Evolutionary conservation across 352 stramenopile genomes (phyloP).

Genomic region (Peronospora belbahrii): DNA sequence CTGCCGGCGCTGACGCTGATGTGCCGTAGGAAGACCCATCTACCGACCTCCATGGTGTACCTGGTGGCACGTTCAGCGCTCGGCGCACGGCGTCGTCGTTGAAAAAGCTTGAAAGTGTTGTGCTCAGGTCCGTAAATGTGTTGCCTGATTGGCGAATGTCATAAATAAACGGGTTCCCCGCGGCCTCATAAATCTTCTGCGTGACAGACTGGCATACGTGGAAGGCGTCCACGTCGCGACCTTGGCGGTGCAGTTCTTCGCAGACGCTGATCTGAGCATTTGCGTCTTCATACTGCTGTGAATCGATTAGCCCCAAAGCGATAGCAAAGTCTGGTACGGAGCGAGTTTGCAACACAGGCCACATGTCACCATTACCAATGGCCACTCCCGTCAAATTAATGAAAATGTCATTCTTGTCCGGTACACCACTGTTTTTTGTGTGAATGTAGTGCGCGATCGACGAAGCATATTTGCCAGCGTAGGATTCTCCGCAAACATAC

Average conservation of each 20-base stretch:
- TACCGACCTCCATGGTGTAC: conserved; percentile 58
- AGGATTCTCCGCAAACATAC: conserved; percentile 87
- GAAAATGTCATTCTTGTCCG: conserved; percentile 23
- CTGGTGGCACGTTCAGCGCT: conserved; percentile 76
- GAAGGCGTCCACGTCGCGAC: conserved; percentile 67
- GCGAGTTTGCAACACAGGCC: conserved; percentile 72
- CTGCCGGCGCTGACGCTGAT: conserved; percentile 37
- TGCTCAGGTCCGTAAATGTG: conserved; percentile 46
- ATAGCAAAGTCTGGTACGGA: conserved; percentile 78
- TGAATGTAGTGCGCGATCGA: conserved; percentile 92
- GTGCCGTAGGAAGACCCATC: conserved; percentile 53
- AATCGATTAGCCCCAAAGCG: conserved; percentile 72
- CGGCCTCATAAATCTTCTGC: conserved; percentile 69
- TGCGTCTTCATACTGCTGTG: conserved; percentile 69
- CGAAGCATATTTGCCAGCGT: conserved; percentile 96
- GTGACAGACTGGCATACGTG: conserved; percentile 55
- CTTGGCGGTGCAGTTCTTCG: conserved; percentile 66
- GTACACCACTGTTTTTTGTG: conserved; percentile 55
- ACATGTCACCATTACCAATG: conserved; percentile 87
- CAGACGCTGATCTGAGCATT: conserved; percentile 70
- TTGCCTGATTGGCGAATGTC: conserved; percentile 65
- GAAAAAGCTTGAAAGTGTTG: conserved; percentile 67
- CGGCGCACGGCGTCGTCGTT: conserved; percentile 70
- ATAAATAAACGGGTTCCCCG: conserved; percentile 81
- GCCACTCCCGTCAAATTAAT: conserved; percentile 85